Conservation (phyloP, 2,329 filamentous ascomycete genomes). For the Claviceps spartinae region DNA sequence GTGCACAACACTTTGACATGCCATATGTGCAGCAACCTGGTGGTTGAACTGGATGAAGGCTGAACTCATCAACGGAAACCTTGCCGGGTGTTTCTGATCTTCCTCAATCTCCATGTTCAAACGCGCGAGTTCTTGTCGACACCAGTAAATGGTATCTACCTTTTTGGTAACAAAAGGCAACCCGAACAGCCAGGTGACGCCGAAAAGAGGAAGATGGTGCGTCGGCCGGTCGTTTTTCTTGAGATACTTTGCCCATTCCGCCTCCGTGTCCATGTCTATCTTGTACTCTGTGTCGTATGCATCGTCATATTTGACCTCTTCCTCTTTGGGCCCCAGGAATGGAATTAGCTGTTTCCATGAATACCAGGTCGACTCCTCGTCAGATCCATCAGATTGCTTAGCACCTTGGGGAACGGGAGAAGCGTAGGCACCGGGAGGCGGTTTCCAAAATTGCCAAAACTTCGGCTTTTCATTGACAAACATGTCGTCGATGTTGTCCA, state of each 20-base stretch:
- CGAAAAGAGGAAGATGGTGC: conserved; percentile 55
- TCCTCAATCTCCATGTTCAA: conserved; percentile 85
- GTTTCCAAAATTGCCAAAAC: conserved; percentile 55
- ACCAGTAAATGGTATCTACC: conserved; percentile 89
- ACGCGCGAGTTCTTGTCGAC: conserved; percentile 70
- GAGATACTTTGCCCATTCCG: conserved; percentile 73
- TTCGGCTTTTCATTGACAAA: conserved; percentile 29
- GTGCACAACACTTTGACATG: conserved; percentile 81
- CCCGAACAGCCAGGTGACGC: conserved; percentile 58
- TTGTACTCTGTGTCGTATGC: conserved; percentile 48
- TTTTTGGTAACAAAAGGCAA: conserved; percentile 75
- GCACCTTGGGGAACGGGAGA: conserved; percentile 46
- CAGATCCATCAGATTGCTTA: conserved; percentile 25
- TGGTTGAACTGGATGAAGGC: conserved; percentile 98
- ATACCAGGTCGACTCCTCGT: conserved; percentile 35
- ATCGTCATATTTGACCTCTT: conserved; percentile 41
- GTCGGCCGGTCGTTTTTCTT: conserved; percentile 72
- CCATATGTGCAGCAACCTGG: conserved; percentile 96
- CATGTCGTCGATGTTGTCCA: conserved; percentile 35
- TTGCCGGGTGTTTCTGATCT: conserved; percentile 74
- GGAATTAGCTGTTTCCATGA: conserved; percentile 36
- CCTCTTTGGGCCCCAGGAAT: conserved; percentile 31
- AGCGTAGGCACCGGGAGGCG: conserved; percentile 44
- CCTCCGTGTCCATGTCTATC: conserved; percentile 45
- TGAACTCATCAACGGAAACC: conserved; percentile 85